Evolutionary conservation across 2,329 filamentous ascomycete species (phyloP).

Genomic region (Graphilbum ipis-grandicollis): DNA sequence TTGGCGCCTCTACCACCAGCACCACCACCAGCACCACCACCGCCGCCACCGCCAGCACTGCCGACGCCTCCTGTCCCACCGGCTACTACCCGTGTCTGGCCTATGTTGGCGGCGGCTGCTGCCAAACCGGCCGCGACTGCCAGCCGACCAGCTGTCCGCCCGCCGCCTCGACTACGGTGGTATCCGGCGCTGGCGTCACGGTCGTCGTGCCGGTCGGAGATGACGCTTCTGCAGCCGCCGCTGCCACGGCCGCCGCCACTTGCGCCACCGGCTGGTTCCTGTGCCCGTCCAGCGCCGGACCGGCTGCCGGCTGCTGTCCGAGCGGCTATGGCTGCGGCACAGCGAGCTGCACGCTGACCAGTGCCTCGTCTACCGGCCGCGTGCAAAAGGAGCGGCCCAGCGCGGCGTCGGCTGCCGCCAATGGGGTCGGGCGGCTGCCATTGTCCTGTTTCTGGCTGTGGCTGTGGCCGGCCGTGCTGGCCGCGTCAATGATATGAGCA

Average conservation of each 20-base stretch:
- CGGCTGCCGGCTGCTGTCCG: slow-evolving; percentile 71
- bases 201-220: slow-evolving; percentile 45
- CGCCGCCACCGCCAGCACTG: too few species aligned
- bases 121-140: slow-evolving; percentile 74
- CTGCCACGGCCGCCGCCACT: slow-evolving; percentile 22
- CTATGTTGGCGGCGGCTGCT: slow-evolving; percentile 69
- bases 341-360: slow-evolving; percentile 48
- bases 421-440: background rate
- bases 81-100: slow-evolving; percentile 87
- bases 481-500: background rate
- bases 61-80: slow-evolving; percentile 56
- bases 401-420: background rate
- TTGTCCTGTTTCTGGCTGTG: background rate
- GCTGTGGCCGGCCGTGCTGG: background rate
- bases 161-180: slow-evolving; percentile 38
- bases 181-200: slow-evolving; percentile 43
- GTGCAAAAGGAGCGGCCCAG: slow-evolving; percentile 35
- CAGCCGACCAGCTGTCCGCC: slow-evolving; percentile 62
- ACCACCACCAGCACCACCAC: slow-evolving; percentile 21
- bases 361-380: slow-evolving; percentile 34
- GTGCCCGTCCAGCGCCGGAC: slow-evolving; percentile 36
- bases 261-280: slow-evolving; percentile 75
- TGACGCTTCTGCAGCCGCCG: slow-evolving; percentile 19
- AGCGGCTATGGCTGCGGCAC: slow-evolving; percentile 56
- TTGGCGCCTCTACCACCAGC: slow-evolving; percentile 14